phyloP scores from a whole-genome alignment of 306 rosid genomes.

The Cucumis hystrix region DNA sequence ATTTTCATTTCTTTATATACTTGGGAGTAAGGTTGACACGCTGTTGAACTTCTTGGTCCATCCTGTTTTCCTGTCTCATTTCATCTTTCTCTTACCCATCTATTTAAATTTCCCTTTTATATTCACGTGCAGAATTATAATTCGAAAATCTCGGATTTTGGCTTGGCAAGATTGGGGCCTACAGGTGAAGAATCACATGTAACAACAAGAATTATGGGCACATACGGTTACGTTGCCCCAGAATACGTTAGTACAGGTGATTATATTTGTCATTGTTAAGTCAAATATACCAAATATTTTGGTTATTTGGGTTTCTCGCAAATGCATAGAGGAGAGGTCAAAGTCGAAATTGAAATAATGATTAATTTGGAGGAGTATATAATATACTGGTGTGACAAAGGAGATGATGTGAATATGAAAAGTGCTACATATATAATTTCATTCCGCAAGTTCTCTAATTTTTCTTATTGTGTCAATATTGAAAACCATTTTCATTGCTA shows the following conservation, averaged over 20 bases:
- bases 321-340: not conserved
- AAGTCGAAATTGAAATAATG: not conserved
- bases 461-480: not conserved
- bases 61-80: not conserved
- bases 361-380: not conserved
- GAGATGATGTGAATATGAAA: not conserved
- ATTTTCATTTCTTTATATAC: not conserved
- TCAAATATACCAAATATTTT: not conserved
- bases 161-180: constrained; percentile 82
- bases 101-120: not conserved
- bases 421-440: not conserved
- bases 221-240: constrained; percentile 80
- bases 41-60: not conserved
- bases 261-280: not conserved
- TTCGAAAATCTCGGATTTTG: constrained; percentile 81
- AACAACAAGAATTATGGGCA: constrained; percentile 77
- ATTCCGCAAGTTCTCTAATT: not conserved
- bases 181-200: constrained; percentile 63
- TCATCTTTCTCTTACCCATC: not conserved
- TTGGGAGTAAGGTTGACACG: not conserved
- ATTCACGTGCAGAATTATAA: constrained; percentile 39
- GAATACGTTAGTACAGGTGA: constrained; percentile 82
- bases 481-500: not conserved
- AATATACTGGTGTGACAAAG: not conserved
- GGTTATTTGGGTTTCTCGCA: not conserved